Evolutionary conservation across 805 yeast species (phyloP).

Genomic region (Saccharomycopsis microspora): DNA sequence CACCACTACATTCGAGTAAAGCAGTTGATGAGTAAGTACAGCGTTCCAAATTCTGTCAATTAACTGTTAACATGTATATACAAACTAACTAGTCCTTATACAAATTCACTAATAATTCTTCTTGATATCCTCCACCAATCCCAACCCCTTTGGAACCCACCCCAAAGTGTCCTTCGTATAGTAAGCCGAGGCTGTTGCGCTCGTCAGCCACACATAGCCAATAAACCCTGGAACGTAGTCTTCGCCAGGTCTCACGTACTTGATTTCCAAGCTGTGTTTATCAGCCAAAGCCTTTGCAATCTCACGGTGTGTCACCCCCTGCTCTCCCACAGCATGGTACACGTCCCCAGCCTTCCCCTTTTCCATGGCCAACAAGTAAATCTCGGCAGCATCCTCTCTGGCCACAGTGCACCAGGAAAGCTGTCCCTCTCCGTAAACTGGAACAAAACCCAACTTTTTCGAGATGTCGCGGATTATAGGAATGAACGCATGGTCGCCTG

Average conservation of each 20-base stretch:
- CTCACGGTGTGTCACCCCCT: slow-evolving; percentile 18
- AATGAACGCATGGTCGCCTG: slow-evolving; percentile 21
- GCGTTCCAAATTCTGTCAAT: too few species aligned
- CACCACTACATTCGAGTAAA: too few species aligned
- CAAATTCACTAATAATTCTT: slow-evolving; percentile 11
- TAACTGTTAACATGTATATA: too few species aligned
- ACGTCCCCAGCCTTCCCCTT: slow-evolving; percentile 20
- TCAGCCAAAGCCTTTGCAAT: slow-evolving; percentile 22
- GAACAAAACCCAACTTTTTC: slow-evolving; percentile 23
- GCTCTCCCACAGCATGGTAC: slow-evolving; percentile 22
- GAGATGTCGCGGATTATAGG: slow-evolving; percentile 21
- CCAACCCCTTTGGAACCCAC: slow-evolving; percentile 20
- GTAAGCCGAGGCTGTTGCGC: slow-evolving; percentile 16
- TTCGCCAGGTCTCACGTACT: slow-evolving; percentile 17
- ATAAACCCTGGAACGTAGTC: slow-evolving; percentile 13
- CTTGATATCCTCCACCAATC: slow-evolving; percentile 20
- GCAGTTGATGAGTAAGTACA: too few species aligned
- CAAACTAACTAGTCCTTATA: too few species aligned
- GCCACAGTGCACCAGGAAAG: slow-evolving; percentile 25
- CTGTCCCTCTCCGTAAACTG: slow-evolving; percentile 27
- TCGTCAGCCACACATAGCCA: slow-evolving; percentile 12
- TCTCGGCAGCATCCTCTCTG: slow-evolving; percentile 24
- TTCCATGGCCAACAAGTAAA: slow-evolving; percentile 22
- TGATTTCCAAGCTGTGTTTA: slow-evolving; percentile 14
- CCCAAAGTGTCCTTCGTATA: slow-evolving; percentile 19